Base-by-base conservation (phyloP, 108 stramenopile genomes). In the Nitzschia inconspicua region DNA sequence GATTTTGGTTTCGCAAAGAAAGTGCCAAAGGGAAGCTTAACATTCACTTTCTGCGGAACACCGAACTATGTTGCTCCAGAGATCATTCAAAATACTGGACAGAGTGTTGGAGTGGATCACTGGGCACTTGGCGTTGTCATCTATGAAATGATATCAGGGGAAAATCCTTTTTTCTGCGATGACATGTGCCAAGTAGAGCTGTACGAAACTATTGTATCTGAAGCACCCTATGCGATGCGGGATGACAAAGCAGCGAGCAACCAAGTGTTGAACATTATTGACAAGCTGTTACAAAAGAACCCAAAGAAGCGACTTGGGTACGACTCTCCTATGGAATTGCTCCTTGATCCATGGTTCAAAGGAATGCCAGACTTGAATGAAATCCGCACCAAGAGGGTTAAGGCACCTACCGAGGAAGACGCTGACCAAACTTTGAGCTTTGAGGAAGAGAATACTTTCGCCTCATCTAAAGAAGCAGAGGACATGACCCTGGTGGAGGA, bases 11-110 rank as follows among this genome's bases (percentile, higher is more conserved):
- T 94, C 55, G 89, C 86, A 22, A 62, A 54, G 34, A 14, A 57
- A 48, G 72, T 53, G 78, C 83, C 41, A 24, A 46, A 64, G 26
- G 83, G 80, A 90, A 95, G 50, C 90, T 79, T 83, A 68, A 90
- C 93, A 20, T 95, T 86, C 72, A 97, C 97, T 2, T 82, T 96
- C 28, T 97, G 97, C 67, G 97, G 97, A 1, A 96, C 97, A 16
- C 97, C 97, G 22, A 90, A 89, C 54, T 92, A 92, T 61, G 82
- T 95, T 14, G 88, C 94, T 36, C 94, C 94, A 5, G 94, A 95
- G 58, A 80, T 88, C 3, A 84, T 95, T 59, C 46, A 81, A 42
- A 86, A 82, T 49, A 76, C 75, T 52, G 94, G 94, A 9, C 89
- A 95, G 43, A 78, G 83, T 57, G 57, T 57, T 48, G 80, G 80